Conservation (phyloP, 2,329 filamentous ascomycete species). For the Coniochaeta ligniaria region DNA sequence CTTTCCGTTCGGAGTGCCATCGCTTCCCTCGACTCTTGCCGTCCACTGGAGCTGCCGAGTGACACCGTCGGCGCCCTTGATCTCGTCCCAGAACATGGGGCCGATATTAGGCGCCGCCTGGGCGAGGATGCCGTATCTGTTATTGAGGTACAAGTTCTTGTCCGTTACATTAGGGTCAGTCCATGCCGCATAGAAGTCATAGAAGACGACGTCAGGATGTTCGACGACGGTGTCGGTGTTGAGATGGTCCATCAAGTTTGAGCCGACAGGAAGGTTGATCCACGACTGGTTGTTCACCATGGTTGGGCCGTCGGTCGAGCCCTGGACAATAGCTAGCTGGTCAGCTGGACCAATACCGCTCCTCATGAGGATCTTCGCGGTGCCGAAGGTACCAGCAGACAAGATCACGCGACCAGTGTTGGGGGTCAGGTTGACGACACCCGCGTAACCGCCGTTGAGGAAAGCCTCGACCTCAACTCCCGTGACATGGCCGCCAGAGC, state of each 20-base stretch:
- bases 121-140: conserved; percentile 51
- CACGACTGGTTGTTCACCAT: conserved; percentile 36
- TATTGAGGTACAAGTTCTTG: conserved; percentile 33
- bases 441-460: conserved; percentile 40
- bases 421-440: conserved; percentile 48
- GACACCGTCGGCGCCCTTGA: conserved; percentile 50
- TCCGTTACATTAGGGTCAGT: conserved; percentile 37
- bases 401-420: conserved; percentile 53
- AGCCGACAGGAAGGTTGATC: conserved; percentile 41
- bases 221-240: conserved; percentile 39
- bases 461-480: conserved; percentile 50
- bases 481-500: conserved; percentile 48
- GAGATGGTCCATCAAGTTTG: conserved; percentile 39
- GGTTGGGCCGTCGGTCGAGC: conserved; percentile 32
- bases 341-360: conserved; percentile 54
- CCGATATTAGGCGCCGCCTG: conserved; percentile 61
- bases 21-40: conserved; percentile 52
- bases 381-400: conserved; percentile 54
- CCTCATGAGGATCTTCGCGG: conserved; percentile 54
- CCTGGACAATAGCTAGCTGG: conserved; percentile 37
- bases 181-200: conserved; percentile 60
- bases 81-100: conserved; percentile 53
- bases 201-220: conserved; percentile 42
- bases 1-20: conserved; percentile 24
- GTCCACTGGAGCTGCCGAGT: conserved; percentile 61